Percentiles rank a stretch among this genome's conserved stretches.
phyloP scores from a whole-genome alignment of 768 basidiomycete species.

The Russula emetica region DNA sequence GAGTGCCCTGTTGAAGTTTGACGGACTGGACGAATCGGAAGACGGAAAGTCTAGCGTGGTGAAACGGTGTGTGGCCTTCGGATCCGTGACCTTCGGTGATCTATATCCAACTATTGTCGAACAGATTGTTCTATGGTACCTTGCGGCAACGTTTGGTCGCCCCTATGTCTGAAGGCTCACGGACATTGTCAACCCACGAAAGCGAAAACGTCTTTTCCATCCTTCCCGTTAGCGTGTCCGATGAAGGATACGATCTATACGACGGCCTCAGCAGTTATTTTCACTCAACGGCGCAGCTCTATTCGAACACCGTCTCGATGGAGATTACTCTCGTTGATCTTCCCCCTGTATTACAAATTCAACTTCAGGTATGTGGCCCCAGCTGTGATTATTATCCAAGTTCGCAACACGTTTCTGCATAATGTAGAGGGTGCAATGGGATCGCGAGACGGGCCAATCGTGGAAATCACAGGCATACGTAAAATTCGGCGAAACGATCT shows the following conservation, averaged over 20 bases:
- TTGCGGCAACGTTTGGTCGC: constrained; percentile 56
- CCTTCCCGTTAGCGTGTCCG: constrained; percentile 86
- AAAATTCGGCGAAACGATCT: constrained; percentile 80
- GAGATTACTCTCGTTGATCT: constrained; percentile 81
- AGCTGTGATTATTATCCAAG: not conserved
- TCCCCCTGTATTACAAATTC: constrained; percentile 90
- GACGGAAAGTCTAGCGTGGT: constrained; percentile 72
- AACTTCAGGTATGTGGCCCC: constrained; percentile 69
- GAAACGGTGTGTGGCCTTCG: constrained; percentile 56
- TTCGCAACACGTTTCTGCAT: not conserved
- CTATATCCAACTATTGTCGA: not conserved
- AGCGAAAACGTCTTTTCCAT: constrained; percentile 93
- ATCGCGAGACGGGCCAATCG: constrained; percentile 83
- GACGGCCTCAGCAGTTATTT: constrained; percentile 92
- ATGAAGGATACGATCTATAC: constrained; percentile 87
- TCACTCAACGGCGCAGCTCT: constrained; percentile 81
- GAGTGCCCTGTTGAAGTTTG: constrained; percentile 78
- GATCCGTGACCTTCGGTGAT: not conserved
- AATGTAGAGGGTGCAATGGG: constrained; percentile 84
- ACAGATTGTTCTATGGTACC: constrained; percentile 84
- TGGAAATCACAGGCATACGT: constrained; percentile 97
- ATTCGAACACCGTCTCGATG: constrained; percentile 83
- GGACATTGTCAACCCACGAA: constrained; percentile 62
- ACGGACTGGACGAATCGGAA: constrained; percentile 43
- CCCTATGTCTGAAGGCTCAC: constrained; percentile 38